Conservation (phyloP, 805 yeast species). For the Maudiozyma bulderi region DNA sequence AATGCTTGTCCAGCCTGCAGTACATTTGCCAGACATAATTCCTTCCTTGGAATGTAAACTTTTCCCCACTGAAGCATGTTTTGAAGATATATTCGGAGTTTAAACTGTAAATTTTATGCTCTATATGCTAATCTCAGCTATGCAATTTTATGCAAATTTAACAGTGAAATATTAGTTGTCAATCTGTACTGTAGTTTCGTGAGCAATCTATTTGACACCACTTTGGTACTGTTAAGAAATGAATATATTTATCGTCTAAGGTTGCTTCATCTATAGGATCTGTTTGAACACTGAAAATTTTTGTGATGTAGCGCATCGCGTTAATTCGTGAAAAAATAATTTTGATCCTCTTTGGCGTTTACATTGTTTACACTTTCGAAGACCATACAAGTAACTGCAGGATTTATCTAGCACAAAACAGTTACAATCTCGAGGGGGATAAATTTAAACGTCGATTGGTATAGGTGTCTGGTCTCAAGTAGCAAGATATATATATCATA, state of each 20-base stretch:
- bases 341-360: background rate
- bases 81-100: background rate
- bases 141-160: background rate
- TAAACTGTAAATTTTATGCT: background rate
- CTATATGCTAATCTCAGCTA: background rate
- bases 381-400: background rate
- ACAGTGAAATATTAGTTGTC: no score
- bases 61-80: constrained; percentile 9
- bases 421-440: no score
- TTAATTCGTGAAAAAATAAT: background rate
- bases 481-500: no score
- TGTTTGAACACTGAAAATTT: background rate
- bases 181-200: no score
- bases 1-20: constrained; percentile 29
- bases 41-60: constrained; percentile 6
- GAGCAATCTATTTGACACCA: background rate
- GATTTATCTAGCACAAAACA: no score
- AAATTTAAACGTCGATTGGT: no score
- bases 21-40: constrained; percentile 40
- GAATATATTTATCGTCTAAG: background rate
- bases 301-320: constrained; percentile 1
- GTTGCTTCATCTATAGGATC: background rate
- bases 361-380: background rate
- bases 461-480: no score
- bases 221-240: background rate